Percentiles rank a stretch among this genome's conserved stretches.
Conservation (phyloP, 2,329 filamentous ascomycete genomes). For the Arthrobotrys pseudoclavata region DNA sequence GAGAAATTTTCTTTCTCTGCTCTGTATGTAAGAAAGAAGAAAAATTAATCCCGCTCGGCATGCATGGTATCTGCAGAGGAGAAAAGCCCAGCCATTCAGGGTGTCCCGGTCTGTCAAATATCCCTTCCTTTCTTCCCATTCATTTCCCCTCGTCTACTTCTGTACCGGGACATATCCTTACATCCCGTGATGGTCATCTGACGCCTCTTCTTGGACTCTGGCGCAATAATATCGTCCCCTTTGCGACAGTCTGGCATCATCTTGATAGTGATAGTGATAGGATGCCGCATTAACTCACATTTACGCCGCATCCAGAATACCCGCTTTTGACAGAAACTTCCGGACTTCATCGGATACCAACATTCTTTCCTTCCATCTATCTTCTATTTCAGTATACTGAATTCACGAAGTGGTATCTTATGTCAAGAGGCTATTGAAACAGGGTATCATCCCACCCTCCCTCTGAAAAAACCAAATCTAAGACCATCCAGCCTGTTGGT, state of each 20-base stretch:
- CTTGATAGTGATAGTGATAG: constrained; percentile 14
- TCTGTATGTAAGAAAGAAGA: background rate
- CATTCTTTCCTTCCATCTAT: background rate
- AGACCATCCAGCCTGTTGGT: background rate
- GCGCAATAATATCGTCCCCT: constrained; percentile 22
- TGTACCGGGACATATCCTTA: background rate
- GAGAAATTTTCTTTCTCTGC: background rate
- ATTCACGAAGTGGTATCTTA: too few relatives aligned
- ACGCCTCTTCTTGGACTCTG: background rate
- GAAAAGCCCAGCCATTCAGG: constrained; percentile 10
- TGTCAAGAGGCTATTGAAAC: too few relatives aligned
- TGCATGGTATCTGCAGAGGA: constrained; percentile 17
- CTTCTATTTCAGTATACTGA: too few relatives aligned
- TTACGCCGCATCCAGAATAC: constrained; percentile 10
- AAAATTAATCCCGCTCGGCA: constrained; percentile 9
- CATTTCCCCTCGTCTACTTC: background rate
- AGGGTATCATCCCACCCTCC: too few relatives aligned
- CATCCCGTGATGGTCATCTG: constrained; percentile 28
- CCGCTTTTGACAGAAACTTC: constrained; percentile 19
- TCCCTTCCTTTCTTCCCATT: background rate
- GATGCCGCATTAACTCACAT: constrained; percentile 10
- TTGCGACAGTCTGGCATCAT: constrained; percentile 33
- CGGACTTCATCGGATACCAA: constrained; percentile 4
- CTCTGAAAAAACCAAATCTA: background rate
- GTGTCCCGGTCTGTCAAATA: constrained; percentile 52